A percentile compares a stretch with the other conserved stretches of the same genome.
phyloP scores from a whole-genome alignment of 495 filamentous ascomycete species.

The Margaritispora aquatica region DNA sequence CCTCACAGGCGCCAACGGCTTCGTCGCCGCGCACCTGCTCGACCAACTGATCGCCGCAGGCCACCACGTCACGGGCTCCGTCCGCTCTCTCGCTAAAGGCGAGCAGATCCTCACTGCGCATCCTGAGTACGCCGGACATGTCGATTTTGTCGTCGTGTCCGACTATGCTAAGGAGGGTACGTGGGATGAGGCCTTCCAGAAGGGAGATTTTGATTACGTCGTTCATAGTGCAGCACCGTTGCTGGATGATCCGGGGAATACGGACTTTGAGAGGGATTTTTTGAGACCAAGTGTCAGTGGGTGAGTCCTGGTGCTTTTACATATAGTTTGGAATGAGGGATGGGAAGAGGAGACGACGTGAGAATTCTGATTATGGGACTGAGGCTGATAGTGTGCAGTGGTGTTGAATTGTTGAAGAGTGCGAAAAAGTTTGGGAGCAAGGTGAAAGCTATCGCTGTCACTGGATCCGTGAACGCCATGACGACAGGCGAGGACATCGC shows the following conservation, averaged over 20 bases:
- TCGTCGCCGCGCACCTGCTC: constrained; percentile 24
- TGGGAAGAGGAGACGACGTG: too few relatives aligned
- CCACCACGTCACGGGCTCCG: constrained; percentile 14
- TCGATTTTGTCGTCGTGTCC: constrained; percentile 21
- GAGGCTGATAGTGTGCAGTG: constrained; percentile 3
- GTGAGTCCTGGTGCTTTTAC: too few relatives aligned
- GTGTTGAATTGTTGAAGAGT: constrained; percentile 22
- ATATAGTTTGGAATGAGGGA: not conserved
- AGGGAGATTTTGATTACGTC: constrained; percentile 24
- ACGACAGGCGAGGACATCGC: constrained; percentile 27
- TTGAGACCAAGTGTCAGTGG: constrained; percentile 17
- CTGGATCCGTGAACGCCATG: constrained; percentile 29
- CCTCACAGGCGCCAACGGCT: constrained; percentile 19
- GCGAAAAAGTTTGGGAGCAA: constrained; percentile 23
- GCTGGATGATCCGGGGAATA: constrained; percentile 11
- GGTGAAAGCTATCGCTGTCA: constrained; percentile 31
- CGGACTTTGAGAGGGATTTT: constrained; percentile 15
- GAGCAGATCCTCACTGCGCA: constrained; percentile 27
- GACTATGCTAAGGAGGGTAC: constrained; percentile 17
- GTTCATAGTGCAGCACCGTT: constrained; percentile 27
- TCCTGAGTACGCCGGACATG: constrained; percentile 24
- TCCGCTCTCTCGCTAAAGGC: constrained; percentile 26
- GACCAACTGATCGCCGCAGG: constrained; percentile 28
- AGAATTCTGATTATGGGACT: too few relatives aligned
- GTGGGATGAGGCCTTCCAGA: constrained; percentile 22